Evolutionary conservation across 148 eudicot species (phyloP).

Genomic region (Rheum nobile): DNA sequence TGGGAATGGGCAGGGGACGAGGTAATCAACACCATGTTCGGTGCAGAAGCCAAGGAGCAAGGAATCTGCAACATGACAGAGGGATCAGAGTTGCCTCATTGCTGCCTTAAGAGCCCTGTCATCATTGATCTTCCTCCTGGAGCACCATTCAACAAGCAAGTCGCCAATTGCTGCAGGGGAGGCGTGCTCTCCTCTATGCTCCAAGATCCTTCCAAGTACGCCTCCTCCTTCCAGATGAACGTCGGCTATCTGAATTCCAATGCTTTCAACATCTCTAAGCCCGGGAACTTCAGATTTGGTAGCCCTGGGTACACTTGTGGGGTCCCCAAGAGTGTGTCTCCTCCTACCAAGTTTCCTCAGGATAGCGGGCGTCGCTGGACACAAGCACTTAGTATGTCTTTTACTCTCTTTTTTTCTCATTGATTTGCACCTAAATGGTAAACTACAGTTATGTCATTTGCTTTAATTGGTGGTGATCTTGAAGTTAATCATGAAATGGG

Average conservation of each 20-base stretch:
- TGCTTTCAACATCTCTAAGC: constrained; percentile 7
- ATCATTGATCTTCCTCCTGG: constrained; percentile 61
- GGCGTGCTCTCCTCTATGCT: constrained; percentile 51
- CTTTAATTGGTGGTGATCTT: not conserved
- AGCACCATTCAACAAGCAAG: constrained; percentile 37
- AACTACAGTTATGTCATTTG: not conserved
- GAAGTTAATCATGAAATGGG: not conserved
- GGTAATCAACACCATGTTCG: constrained; percentile 55
- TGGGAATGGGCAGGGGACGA: constrained; percentile 56
- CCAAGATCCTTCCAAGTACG: constrained; percentile 31
- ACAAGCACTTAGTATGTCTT: constrained; percentile 58
- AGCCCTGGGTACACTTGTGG: constrained; percentile 72
- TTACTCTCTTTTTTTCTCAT: too few relatives aligned
- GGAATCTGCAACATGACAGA: constrained; percentile 46
- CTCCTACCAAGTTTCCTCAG: constrained; percentile 41
- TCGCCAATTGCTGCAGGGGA: constrained; percentile 59
- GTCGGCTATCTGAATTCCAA: constrained; percentile 18
- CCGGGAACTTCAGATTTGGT: constrained; percentile 38
- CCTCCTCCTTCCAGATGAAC: constrained; percentile 50
- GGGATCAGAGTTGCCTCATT: constrained; percentile 46
- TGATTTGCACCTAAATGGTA: not conserved
- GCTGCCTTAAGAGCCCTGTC: constrained; percentile 52
- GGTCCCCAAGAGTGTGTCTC: constrained; percentile 21
- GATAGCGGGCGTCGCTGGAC: constrained; percentile 66
- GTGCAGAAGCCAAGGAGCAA: constrained; percentile 75